Base-by-base conservation (phyloP, 371 early-diverging fungal genomes). In the Dentiscutata heterogama region DNA sequence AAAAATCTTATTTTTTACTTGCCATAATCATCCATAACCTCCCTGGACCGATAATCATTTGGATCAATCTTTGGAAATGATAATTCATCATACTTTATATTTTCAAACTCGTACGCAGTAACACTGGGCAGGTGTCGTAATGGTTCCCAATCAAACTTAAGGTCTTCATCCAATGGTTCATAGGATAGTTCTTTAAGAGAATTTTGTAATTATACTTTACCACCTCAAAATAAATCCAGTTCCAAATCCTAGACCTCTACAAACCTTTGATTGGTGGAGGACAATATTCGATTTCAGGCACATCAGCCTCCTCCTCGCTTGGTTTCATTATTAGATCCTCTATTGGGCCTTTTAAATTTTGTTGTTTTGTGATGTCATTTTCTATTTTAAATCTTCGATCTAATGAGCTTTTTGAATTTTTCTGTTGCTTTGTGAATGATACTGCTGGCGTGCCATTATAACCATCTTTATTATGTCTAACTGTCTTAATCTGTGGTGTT, bases 281-380 rank as follows among this genome's bases (percentile, higher is more conserved):
- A 64, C 78, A 64, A 31, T 78, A 78, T 65, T 78, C 78, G 18
- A 78, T 65, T 3, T 78, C 78, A 10, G 78, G 78, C 16, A 64
- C n/a, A 35, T 50, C 20, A n/a, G 14, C 77, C 39, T 25, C 51
- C 20, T 51, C 65, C 65, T 78, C 3, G 25, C 22, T 58, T 58
- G 8, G n/a, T 8, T n/a, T 60, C 10, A n/a, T 60, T 2, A 5
- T 60, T 60, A 60, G 1, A 0, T 60, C 20, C 14, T 50, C 50
- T 11, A 50, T 1, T 11, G 50, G 11, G 11, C 50, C 13, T 35
- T 35, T 35, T 35, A n/a, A 42, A 10, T 50, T 10, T 50, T 14
- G 13, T 13, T 50, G 13, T 11, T 13, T 50, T 50, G 11, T 50
- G 13, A 50, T 42, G 46, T 42, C 2, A 6, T 0, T 42, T 42